Evolutionary conservation across 495 filamentous ascomycete genomes (phyloP).

Genomic region (Ramalina peruviana): DNA sequence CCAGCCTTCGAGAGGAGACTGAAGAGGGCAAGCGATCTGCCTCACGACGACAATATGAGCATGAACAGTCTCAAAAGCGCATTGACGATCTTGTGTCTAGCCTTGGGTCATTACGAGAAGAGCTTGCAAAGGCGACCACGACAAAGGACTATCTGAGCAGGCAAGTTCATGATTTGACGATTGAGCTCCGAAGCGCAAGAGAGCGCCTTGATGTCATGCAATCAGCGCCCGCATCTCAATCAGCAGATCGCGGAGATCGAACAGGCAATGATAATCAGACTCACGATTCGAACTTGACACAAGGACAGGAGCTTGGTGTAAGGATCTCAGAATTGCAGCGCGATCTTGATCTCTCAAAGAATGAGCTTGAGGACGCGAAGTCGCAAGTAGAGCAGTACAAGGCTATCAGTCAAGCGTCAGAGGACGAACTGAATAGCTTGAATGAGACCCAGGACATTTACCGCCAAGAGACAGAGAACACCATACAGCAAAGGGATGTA

Average conservation of each 20-base stretch:
- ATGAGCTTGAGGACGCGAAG: conserved; percentile 65
- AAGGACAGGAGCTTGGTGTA: conserved; percentile 73
- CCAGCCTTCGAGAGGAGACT: conserved; percentile 68
- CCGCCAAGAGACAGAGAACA: conserved; percentile 64
- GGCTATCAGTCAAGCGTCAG: conserved; percentile 72
- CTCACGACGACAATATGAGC: conserved; percentile 75
- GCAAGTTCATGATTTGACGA: conserved; percentile 72
- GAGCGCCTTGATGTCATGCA: conserved; percentile 71
- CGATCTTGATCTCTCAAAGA: conserved; percentile 58
- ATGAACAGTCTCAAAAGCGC: conserved; percentile 67
- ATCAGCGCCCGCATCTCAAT: conserved; percentile 48
- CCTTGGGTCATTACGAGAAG: conserved; percentile 64
- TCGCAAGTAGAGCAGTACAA: conserved; percentile 75
- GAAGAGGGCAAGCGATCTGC: conserved; percentile 69
- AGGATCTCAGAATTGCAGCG: conserved; percentile 74
- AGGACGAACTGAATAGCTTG: conserved; percentile 70
- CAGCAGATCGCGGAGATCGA: conserved; percentile 25
- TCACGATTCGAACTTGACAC: conserved; percentile 41
- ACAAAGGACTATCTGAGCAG: conserved; percentile 75
- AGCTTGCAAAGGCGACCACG: conserved; percentile 69
- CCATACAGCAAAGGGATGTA: conserved; percentile 57
- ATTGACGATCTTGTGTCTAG: conserved; percentile 82
- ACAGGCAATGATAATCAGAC: conserved; percentile 24
- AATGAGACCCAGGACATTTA: conserved; percentile 76
- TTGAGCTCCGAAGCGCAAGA: conserved; percentile 76